Percentiles rank a stretch among this genome's conserved stretches.
These are phyloP conservation scores for Podila clonocystis DNA, from an alignment of 192 early-diverging fungal species.

Conservation along the genomic window DNA sequence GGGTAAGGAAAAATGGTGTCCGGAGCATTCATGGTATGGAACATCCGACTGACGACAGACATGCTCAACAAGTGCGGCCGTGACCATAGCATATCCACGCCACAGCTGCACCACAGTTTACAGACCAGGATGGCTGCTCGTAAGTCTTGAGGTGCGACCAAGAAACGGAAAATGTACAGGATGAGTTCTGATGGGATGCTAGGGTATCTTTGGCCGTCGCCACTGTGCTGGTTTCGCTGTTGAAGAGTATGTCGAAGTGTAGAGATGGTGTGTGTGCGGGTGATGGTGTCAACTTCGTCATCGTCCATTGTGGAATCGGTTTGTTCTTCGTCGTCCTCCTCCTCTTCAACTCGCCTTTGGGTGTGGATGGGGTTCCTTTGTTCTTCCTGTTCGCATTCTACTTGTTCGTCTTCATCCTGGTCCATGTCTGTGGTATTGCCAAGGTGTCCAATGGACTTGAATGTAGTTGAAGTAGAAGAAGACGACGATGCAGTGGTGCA, in stretches of 20 bases:
- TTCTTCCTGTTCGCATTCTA: neutral
- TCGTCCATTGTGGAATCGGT: slow-evolving; percentile 3
- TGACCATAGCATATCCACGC: slow-evolving; percentile 63
- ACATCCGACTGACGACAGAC: slow-evolving; percentile 27
- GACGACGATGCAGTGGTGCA: neutral
- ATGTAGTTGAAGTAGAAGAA: neutral
- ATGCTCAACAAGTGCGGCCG: slow-evolving; percentile 52
- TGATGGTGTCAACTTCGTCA: neutral
- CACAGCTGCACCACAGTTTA: slow-evolving; percentile 64
- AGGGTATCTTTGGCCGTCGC: neutral
- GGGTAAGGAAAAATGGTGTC: slow-evolving; percentile 56
- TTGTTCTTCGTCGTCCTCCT: neutral
- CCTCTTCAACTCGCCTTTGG: neutral
- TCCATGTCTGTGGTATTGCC: neutral
- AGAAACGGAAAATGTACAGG: slow-evolving; percentile 57
- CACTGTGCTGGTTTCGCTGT: neutral
- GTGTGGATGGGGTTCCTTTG: neutral
- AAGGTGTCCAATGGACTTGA: neutral
- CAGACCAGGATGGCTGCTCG: slow-evolving; percentile 58
- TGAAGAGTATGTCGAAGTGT: neutral
- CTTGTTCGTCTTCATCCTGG: slow-evolving; percentile 4
- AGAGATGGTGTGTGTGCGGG: neutral
- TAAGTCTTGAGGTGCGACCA: slow-evolving; percentile 54
- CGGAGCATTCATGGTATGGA: slow-evolving; percentile 18
- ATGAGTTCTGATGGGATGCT: slow-evolving; percentile 62